Evolutionary conservation across 306 rosid genomes (phyloP), one percentile per base, ranked within the genome.

Genomic region (Acacia acuminata): DNA sequence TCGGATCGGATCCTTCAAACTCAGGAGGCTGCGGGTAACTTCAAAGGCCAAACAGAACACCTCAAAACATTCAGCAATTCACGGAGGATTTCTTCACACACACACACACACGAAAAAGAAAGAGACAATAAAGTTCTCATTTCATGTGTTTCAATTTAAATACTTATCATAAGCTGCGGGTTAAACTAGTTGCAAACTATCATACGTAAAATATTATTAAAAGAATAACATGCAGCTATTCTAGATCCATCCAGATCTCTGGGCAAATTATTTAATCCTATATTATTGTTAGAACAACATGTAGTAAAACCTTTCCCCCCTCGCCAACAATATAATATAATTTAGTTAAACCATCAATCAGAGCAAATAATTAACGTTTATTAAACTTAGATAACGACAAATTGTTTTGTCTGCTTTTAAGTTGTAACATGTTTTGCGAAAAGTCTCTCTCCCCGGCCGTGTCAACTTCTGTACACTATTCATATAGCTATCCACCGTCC

Each of bases 151-250:
- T 68, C 15, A 45, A n/a, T 66, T 67, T 15, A 36, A 68, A 67
- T 7, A 27, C 24, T 67, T 50, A 43, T 50, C 69, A 47, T 65
- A 50, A 73, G 64, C 51, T 47, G 30, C 22, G 42, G 20, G 25
- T 24, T 45, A 72, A 50, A 50, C 56, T 50, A 4, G 56, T 50
- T 1, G 56, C 19, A 50, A 50, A 50, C 19, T 25, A 38, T 32
- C 64, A 7, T 20, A 1, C n/a, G 4, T 48, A 50, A 20, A 32
- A n/a, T 66, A 66, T 20, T 32, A 32, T 42, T 66, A 66, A 10
- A 69, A 77, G 14, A 76, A 77, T 27, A 61, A 27, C 69, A 61
- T 65, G 45, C 60, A 43, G 63, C 25, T 61, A 44, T 80, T 27
- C 27, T 27, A 27, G 27, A 27, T 80, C 74, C 63, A 40, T 12